Base-by-base conservation (phyloP, 129 eudicot species). In the Calendula officinalis region DNA sequence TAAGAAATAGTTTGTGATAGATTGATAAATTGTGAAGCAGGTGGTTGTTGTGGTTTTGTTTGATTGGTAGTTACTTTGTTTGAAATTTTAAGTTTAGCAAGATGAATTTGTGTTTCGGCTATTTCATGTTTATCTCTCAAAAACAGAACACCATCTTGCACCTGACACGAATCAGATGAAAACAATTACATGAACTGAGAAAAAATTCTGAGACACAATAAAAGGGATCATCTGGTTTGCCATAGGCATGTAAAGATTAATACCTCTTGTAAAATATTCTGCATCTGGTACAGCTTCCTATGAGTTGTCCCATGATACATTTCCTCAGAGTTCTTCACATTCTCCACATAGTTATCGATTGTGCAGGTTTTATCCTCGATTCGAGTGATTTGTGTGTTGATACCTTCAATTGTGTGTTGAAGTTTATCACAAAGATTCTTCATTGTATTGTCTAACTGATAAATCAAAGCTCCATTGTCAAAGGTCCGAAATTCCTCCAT, bases 51-150 rank as follows among this genome's bases (percentile, higher is more conserved):
- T 11, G 55, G 45, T 22, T 56, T 53, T 33, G 56, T 56, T 68
- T 43, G 64, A 44, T 40, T 40, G 55, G 37, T 7, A 7, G 3
- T 56, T 10, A 3, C 36, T 51, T 67, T 42, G 17, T 68, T 57
- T 60, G 44, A 75, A 60, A 11, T 47, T 36, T 65, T 51, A 67
- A 75, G 69, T 60, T 60, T 67, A 51, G 74, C 69, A 41, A 67
- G 51, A 46, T 67, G 79, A 60, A 75, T 64, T 35, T 62, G 55
- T 3, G 64, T 61, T 75, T 60, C 74, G 11, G 79, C 70, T 41
- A 75, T 75, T 67, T 75, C 75, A 14, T 75, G 69, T 51, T 60
- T 75, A 41, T 75, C 79, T 60, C 64, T 67, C 52, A 75, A 50
- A 60, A 67, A 59, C 13, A 59, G 56, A 68, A 75, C 79, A 75